Evolutionary conservation across 305 asterid species (phyloP), one percentile per base, ranked within the genome.

Genomic region (Solanum hybrid): DNA sequence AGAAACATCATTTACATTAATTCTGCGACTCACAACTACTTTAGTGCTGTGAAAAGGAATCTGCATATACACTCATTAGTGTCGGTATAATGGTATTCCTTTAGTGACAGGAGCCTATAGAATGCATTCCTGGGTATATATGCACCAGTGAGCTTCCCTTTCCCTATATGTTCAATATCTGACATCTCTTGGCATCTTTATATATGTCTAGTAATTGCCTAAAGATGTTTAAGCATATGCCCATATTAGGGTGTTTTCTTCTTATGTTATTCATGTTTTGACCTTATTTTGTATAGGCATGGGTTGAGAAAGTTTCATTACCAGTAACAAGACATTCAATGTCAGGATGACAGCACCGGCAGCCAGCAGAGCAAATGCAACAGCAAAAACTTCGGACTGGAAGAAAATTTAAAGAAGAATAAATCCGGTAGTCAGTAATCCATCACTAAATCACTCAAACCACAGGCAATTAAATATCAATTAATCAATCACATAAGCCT

Each of bases 301-400:
- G 87, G 88, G 82, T 85, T 70, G 87, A 89, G 87, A 89, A 75
- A 80, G 89, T 76, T 27, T 57, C 31, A 86, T 73, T 96, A 96
- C 99, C 99, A 97, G 98, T 89, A 96, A 94, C 93, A 95, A 92
- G 61, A 97, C 98, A 83, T 97, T 97, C 95, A 97, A 90, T 89
- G 99, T 97, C 92, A 97, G 93, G 92, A 97, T 93, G 72, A 97
- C 93, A 89, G 99, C 98, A 72, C 98, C 99, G 7, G 98, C 94
- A 7, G 99, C 99, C 10, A 96, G 98, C 70, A 97, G 94, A 7
- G 98, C 99, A 93, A 97, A 96, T 65, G 99, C 99, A 88, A 96
- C 99, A 32, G 98, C 99, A 90, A 96, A 97, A 90, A 97, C 99
- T 92, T 97, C 98, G 34, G 99, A 96, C 99, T 97, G 96, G 78